Conservation (phyloP, 805 yeast species). For the Starmerella bombicola region DNA sequence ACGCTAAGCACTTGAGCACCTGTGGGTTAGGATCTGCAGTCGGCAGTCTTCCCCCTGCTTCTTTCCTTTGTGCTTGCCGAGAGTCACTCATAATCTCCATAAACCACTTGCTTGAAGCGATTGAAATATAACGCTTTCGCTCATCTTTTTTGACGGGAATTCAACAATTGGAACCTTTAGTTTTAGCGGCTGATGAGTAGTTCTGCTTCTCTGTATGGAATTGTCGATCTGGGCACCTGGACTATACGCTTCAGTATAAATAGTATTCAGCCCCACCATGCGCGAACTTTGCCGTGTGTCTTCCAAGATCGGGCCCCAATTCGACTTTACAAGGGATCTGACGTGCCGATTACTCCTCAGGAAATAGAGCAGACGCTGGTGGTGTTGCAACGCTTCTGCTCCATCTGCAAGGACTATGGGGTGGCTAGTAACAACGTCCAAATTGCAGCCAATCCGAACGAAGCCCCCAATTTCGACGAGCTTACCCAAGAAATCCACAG, state of each 20-base stretch:
- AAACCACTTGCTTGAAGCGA: too few species aligned
- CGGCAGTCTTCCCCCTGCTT: too few species aligned
- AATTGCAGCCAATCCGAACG: conserved; percentile 65
- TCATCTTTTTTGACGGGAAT: too few species aligned
- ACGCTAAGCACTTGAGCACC: too few species aligned
- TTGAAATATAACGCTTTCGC: too few species aligned
- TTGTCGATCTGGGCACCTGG: conserved; percentile 68
- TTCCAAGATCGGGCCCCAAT: conserved; percentile 64
- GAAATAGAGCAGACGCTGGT: conserved; percentile 47
- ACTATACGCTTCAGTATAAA: conserved; percentile 64
- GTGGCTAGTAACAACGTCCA: conserved; percentile 48
- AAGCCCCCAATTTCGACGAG: conserved; percentile 50
- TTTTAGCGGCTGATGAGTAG: too few species aligned
- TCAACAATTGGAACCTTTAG: too few species aligned
- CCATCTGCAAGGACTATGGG: conserved; percentile 63
- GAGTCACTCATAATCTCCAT: too few species aligned
- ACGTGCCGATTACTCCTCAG: conserved; percentile 24
- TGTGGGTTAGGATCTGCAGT: too few species aligned
- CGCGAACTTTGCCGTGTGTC: conserved; percentile 65
- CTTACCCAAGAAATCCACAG: conserved; percentile 43
- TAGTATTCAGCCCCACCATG: conserved; percentile 54
- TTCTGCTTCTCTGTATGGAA: conserved; percentile 11
- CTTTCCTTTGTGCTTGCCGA: too few species aligned
- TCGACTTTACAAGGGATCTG: conserved; percentile 42
- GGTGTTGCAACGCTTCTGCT: conserved; percentile 54